Base-by-base conservation (phyloP, 2,329 filamentous ascomycete genomes). In the Hypoxylon sp. region DNA sequence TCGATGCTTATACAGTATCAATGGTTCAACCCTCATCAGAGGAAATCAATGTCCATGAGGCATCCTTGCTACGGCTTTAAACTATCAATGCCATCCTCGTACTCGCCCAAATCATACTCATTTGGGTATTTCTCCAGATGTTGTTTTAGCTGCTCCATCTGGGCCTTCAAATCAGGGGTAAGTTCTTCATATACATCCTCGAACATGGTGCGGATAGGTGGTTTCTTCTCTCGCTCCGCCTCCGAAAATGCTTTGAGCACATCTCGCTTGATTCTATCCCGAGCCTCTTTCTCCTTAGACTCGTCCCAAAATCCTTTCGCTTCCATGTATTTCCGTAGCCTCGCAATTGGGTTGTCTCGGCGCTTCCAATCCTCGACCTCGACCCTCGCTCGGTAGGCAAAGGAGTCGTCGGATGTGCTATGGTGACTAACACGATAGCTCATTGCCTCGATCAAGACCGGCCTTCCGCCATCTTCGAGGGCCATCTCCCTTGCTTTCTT, bases 341-440 rank as follows among this genome's bases (percentile, higher is more conserved):
- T 81, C 2, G 89, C 91, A 40, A 96, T 88, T 1, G 91, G 91
- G 65, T 96, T 96, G 67, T 96, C 92, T 8, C 91, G 79, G 0
- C 91, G 80, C 71, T 95, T 96, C 91, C 91, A 96, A 69, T 96
- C 90, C 68, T 96, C 91, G 71, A 99, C 94, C 67, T 99, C 94
- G 1, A 97, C 86, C 17, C 88, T 85, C 1, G 92, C 91, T 6
- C 94, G 88, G 75, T 99, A 99, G 0, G 94, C 94, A 66, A 97
- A 99, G 17, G 89, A 94, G 73, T 99, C 94, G 67, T 99, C 94
- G 0, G 89, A 94, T 0, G 94, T 99, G 72, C 91, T 96, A 75
- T 99, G 94, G 69, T 99, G 91, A 5, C 90, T 93, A 31, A 97
- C 92, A n/a, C 94, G 91, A 73, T 99, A 99, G 16, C 90, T 93